Percentiles rank a stretch among this genome's conserved stretches.
Evolutionary conservation across 257 asterid species (phyloP).

Genomic region (Solanum piurae): DNA sequence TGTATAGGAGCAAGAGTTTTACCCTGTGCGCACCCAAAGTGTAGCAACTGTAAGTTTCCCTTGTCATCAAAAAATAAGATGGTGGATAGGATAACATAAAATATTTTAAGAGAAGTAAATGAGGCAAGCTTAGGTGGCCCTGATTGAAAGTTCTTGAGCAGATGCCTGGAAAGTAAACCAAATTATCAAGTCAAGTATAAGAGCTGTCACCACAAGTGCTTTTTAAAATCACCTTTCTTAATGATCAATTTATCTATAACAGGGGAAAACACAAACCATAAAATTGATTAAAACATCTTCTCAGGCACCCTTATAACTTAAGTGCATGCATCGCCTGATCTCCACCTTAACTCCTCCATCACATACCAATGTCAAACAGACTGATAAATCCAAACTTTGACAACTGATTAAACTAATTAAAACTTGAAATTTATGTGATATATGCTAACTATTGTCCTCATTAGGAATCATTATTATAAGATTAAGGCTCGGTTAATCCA

Average conservation of each 20-base stretch:
- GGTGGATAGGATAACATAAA: not conserved
- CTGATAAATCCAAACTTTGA: not conserved
- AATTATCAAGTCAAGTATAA: not conserved
- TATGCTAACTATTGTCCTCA: not conserved
- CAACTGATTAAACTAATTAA: not conserved
- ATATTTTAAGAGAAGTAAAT: not conserved
- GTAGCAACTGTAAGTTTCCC: not conserved
- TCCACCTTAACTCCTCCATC: not conserved
- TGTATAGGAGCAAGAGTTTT: not conserved
- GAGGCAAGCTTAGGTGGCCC: not conserved
- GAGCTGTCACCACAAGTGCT: not conserved
- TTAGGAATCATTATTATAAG: not conserved
- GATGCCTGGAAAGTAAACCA: not conserved
- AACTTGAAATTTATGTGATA: not conserved
- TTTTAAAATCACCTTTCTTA: not conserved
- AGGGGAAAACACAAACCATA: not conserved
- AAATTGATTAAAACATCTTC: not conserved
- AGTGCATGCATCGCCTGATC: not conserved
- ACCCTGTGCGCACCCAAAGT: not conserved
- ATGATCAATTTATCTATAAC: not conserved
- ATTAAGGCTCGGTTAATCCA: not conserved
- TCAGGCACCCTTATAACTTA: not conserved
- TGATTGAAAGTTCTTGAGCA: not conserved
- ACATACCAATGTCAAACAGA: not conserved
- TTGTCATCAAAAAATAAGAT: not conserved